Percentiles rank a stretch among this genome's conserved stretches.
These are phyloP conservation scores for Tetraselmis striata DNA, from an alignment of 139 green algal genomes.

Conservation along the genomic window DNA sequence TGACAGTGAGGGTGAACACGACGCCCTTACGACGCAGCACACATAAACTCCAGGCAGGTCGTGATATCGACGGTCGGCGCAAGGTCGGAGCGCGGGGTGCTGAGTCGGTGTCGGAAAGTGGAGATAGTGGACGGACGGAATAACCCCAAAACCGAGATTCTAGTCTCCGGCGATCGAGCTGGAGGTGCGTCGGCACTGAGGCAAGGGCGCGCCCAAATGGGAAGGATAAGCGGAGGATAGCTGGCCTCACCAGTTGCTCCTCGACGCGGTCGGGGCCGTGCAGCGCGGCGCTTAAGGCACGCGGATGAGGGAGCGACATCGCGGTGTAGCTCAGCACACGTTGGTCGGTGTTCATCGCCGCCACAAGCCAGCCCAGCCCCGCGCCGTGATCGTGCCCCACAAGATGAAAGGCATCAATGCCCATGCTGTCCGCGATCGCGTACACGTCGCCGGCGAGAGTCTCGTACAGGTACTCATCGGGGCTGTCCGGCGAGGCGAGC, in stretches of 20 bases:
- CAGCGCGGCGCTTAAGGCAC: not conserved
- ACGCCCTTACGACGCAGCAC: no score
- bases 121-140: no score
- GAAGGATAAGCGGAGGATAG: no score
- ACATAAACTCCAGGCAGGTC: no score
- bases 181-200: no score
- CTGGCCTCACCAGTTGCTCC: not conserved
- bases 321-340: not conserved
- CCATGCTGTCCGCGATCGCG: not conserved
- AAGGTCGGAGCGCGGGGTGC: no score
- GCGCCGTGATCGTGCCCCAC: slow-evolving; percentile 4
- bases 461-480: not conserved
- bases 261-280: not conserved
- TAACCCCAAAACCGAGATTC: no score
- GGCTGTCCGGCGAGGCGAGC: not conserved
- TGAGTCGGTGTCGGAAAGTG: no score
- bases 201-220: no score
- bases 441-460: not conserved
- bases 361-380: not conserved
- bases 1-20: no score
- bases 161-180: no score
- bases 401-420: not conserved
- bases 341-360: not conserved
- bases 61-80: no score
- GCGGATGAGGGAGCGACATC: not conserved